phyloP scores from a whole-genome alignment of 176 grass and related monocot genomes.

The Triticum turgidum region DNA sequence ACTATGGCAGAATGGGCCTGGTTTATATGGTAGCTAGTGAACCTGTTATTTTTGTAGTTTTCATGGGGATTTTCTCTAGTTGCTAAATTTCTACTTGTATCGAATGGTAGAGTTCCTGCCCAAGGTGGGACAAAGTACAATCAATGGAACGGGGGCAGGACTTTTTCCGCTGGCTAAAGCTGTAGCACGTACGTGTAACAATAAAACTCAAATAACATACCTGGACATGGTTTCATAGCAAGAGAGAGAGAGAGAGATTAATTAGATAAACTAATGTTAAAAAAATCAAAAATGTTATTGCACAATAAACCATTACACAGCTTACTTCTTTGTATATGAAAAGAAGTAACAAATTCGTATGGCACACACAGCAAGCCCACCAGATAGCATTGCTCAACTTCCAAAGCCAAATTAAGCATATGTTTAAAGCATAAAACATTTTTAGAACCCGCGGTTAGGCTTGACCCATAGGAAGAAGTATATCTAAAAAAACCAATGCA shows the following conservation, averaged over 20 bases:
- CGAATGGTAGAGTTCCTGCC: too few species aligned
- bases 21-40: too few species aligned
- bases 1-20: too few species aligned
- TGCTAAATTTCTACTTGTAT: too few species aligned
- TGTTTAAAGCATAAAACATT: not conserved
- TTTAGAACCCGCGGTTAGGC: slow-evolving; percentile 22
- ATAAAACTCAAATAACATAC: not conserved
- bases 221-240: not conserved
- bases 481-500: slow-evolving; percentile 33
- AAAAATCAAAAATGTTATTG: slow-evolving; percentile 20
- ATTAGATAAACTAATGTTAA: not conserved
- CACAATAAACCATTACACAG: slow-evolving; percentile 44
- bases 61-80: too few species aligned
- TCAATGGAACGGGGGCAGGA: too few species aligned
- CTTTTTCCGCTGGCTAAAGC: too few species aligned
- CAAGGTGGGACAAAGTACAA: too few species aligned
- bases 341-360: slow-evolving; percentile 38
- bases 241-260: not conserved
- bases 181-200: too few species aligned
- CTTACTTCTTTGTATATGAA: slow-evolving; percentile 35
- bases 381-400: slow-evolving; percentile 10
- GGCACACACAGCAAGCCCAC: slow-evolving; percentile 6
- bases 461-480: slow-evolving; percentile 2
- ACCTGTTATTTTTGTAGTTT: too few species aligned
- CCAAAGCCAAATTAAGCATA: slow-evolving; percentile 11